Evolutionary conservation across 2,329 filamentous ascomycete species (phyloP).

Genomic region (Hymenoscyphus occultus): DNA sequence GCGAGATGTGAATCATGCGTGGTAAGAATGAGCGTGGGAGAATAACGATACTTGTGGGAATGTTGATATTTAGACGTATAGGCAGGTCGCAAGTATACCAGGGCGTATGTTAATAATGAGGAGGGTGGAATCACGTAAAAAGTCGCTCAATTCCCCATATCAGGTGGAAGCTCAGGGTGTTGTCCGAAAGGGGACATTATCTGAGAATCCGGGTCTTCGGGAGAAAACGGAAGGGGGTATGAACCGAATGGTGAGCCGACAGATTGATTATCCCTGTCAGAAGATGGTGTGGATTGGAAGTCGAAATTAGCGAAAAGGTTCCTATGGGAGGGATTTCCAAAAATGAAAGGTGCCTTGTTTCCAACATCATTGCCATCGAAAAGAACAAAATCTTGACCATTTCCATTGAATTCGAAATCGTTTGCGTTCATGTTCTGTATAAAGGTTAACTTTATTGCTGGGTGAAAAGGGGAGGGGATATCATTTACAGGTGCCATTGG

Average conservation of each 20-base stretch:
- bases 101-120: background rate
- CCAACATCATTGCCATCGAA: background rate
- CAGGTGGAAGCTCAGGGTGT: background rate
- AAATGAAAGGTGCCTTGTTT: background rate
- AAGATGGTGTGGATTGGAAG: background rate
- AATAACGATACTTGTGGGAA: background rate
- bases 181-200: background rate
- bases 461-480: background rate
- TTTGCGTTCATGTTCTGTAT: background rate
- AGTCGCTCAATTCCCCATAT: background rate
- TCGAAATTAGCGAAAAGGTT: constrained; percentile 2
- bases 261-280: background rate
- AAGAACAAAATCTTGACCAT: background rate
- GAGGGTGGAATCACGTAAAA: background rate
- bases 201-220: background rate
- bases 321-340: background rate
- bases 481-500: background rate
- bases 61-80: constrained; percentile 1
- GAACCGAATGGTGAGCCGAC: background rate
- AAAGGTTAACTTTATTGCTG: background rate
- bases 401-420: background rate
- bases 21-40: background rate
- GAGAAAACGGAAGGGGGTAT: background rate
- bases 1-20: background rate
- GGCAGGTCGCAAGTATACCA: background rate